A percentile compares a stretch with the other conserved stretches of the same genome.
phyloP scores from a whole-genome alignment of 208 protist genomes.

The Kentomonas sorsogonicus region DNA sequence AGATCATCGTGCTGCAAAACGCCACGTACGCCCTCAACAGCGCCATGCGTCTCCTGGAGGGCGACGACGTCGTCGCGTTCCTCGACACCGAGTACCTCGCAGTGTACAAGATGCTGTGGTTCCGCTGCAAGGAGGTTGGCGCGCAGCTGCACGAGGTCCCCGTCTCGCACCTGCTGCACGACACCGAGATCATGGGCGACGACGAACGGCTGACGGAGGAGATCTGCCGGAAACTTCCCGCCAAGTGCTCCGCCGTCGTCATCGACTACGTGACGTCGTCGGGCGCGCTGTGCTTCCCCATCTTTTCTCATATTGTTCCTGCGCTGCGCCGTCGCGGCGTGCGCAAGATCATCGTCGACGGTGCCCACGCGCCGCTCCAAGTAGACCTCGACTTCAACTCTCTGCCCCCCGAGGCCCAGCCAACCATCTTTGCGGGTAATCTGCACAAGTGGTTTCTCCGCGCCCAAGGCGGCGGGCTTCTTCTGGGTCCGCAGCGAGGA shows the following conservation, averaged over 20 bases:
- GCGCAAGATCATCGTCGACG: slow-evolving; percentile 84
- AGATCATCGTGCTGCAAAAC: slow-evolving; percentile 88
- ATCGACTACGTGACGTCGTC: slow-evolving; percentile 89
- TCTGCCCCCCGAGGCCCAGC: slow-evolving; percentile 41
- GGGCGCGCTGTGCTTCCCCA: slow-evolving; percentile 64
- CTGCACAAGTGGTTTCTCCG: slow-evolving; percentile 91
- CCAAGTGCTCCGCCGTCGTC: slow-evolving; percentile 66
- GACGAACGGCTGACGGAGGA: slow-evolving; percentile 47
- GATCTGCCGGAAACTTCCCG: slow-evolving; percentile 57
- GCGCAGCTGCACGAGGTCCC: slow-evolving; percentile 60
- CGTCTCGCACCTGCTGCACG: slow-evolving; percentile 51
- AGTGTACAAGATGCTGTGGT: slow-evolving; percentile 89
- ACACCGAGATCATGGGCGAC: slow-evolving; percentile 59
- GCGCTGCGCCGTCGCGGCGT: slow-evolving; percentile 60
- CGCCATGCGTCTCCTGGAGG: slow-evolving; percentile 68
- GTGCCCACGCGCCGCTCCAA: slow-evolving; percentile 81
- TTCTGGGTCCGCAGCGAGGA: slow-evolving; percentile 61
- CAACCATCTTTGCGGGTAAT: slow-evolving; percentile 80
- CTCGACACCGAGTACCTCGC: slow-evolving; percentile 82
- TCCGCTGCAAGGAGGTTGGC: slow-evolving; percentile 68
- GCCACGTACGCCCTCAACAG: slow-evolving; percentile 85
- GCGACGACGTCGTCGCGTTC: slow-evolving; percentile 70
- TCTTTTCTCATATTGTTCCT: slow-evolving; percentile 81
- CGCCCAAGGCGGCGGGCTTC: slow-evolving; percentile 82
- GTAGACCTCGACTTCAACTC: slow-evolving; percentile 65